Evolutionary conservation across 2,329 filamentous ascomycete species (phyloP).

Genomic region (Pyrenochaeta sp.): DNA sequence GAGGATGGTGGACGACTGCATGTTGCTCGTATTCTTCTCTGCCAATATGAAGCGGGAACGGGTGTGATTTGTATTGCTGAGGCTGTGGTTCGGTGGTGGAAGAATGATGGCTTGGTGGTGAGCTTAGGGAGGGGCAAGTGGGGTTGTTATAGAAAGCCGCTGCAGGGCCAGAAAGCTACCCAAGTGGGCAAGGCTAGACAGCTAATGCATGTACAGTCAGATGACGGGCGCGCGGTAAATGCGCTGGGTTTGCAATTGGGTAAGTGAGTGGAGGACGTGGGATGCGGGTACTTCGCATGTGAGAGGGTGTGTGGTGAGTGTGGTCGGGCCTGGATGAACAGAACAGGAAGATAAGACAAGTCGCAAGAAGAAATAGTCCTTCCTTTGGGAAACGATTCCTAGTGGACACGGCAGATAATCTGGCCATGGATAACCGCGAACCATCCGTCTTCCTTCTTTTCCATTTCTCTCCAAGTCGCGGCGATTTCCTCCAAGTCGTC

Average conservation of each 20-base stretch:
- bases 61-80: not conserved
- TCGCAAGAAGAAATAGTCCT: not conserved
- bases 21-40: slow-evolving; percentile 17
- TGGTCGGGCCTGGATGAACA: slow-evolving; percentile 1
- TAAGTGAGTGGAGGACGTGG: slow-evolving; percentile 12
- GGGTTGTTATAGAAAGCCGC: slow-evolving; percentile 41
- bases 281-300: slow-evolving; percentile 8
- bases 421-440: slow-evolving; percentile 54
- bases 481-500: slow-evolving; percentile 51
- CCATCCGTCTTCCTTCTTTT: slow-evolving; percentile 52
- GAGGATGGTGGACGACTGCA: slow-evolving; percentile 36
- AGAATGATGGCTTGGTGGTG: slow-evolving; percentile 13
- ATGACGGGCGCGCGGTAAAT: slow-evolving; percentile 34
- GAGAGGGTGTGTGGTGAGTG: slow-evolving; percentile 1
- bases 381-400: slow-evolving; percentile 1
- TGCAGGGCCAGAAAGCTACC: slow-evolving; percentile 21
- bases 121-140: slow-evolving; percentile 39
- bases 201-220: slow-evolving; percentile 39
- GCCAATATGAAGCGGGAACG: not conserved
- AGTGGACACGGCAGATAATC: slow-evolving; percentile 44
- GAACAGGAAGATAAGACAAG: not conserved
- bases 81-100: slow-evolving; percentile 7
- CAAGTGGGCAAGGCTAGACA: slow-evolving; percentile 25
- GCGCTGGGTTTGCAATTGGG: slow-evolving; percentile 33
- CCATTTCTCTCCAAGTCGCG: slow-evolving; percentile 50